A percentile compares a stretch with the other conserved stretches of the same genome.
Evolutionary conservation across 2,329 filamentous ascomycete species (phyloP).

Genomic region (Aspergillus ochraceus): DNA sequence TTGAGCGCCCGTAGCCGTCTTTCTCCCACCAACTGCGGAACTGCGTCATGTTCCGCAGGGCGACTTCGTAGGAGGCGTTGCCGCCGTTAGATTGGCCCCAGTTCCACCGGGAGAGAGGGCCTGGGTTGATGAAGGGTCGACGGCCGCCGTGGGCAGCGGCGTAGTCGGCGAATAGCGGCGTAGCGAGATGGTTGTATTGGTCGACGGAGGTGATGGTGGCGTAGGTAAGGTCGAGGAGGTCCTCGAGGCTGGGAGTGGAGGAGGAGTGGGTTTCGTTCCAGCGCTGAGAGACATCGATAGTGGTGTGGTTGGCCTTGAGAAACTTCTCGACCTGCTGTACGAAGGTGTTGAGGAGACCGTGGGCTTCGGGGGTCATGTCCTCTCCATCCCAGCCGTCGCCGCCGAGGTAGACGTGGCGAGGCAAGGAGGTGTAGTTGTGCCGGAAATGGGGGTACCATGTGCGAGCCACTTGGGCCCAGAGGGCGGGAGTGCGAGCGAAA

Average conservation of each 20-base stretch:
- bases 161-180: slow-evolving; percentile 30
- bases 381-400: not conserved
- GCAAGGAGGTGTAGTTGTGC: slow-evolving; percentile 21
- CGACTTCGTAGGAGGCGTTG: slow-evolving; percentile 21
- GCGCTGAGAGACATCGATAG: slow-evolving; percentile 25
- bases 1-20: slow-evolving; percentile 23
- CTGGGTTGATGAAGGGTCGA: slow-evolving; percentile 31
- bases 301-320: slow-evolving; percentile 24
- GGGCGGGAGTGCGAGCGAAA: slow-evolving; percentile 27
- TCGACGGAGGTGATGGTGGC: slow-evolving; percentile 18
- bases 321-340: slow-evolving; percentile 24
- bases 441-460: slow-evolving; percentile 21
- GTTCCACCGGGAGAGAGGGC: slow-evolving; percentile 24
- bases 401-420: slow-evolving; percentile 17
- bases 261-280: slow-evolving; percentile 22
- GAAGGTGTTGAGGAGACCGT: slow-evolving; percentile 24
- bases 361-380: slow-evolving; percentile 20
- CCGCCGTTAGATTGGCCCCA: slow-evolving; percentile 21
- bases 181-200: slow-evolving; percentile 18
- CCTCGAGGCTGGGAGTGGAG: slow-evolving; percentile 12
- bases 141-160: slow-evolving; percentile 21
- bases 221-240: slow-evolving; percentile 16
- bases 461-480: slow-evolving; percentile 18
- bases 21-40: slow-evolving; percentile 36
- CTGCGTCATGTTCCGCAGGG: slow-evolving; percentile 32